Evolutionary conservation across 2,329 filamentous ascomycete species (phyloP).

Genomic region (Paecilomyces sp.): DNA sequence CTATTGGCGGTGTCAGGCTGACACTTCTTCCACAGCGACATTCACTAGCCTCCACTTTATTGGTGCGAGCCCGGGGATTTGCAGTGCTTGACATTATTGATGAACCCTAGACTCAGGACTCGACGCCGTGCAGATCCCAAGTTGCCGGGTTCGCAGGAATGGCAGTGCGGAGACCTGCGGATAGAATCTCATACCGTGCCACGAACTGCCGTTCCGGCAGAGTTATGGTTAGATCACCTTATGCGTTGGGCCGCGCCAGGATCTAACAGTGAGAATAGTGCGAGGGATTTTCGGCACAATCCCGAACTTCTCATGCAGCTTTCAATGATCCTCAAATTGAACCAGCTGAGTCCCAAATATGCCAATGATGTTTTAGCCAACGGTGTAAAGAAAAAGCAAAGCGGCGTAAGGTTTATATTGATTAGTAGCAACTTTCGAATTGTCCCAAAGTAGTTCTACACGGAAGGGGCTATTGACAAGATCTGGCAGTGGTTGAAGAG

Average conservation of each 20-base stretch:
- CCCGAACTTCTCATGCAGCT: background rate
- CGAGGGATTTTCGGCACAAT: background rate
- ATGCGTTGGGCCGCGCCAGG: background rate
- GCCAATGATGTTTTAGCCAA: background rate
- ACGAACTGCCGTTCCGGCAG: background rate
- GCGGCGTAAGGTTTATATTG: background rate
- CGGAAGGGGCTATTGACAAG: background rate
- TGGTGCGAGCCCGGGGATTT: background rate
- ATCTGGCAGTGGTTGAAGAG: background rate
- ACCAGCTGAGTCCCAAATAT: background rate
- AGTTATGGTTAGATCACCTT: background rate
- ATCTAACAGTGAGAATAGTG: background rate
- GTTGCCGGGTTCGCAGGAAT: background rate
- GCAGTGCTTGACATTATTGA: background rate
- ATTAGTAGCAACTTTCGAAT: background rate
- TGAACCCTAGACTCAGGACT: background rate
- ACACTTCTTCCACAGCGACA: background rate
- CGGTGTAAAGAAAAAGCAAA: background rate
- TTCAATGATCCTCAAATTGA: background rate
- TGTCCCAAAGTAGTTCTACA: background rate
- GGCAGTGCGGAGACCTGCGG: background rate
- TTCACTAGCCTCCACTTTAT: background rate
- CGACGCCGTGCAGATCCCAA: background rate
- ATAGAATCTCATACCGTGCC: background rate
- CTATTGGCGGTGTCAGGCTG: background rate